These are phyloP conservation scores for Diaporthe ilicicola DNA, from an alignment of 2,329 filamentous ascomycete species.

Conservation along the genomic window DNA sequence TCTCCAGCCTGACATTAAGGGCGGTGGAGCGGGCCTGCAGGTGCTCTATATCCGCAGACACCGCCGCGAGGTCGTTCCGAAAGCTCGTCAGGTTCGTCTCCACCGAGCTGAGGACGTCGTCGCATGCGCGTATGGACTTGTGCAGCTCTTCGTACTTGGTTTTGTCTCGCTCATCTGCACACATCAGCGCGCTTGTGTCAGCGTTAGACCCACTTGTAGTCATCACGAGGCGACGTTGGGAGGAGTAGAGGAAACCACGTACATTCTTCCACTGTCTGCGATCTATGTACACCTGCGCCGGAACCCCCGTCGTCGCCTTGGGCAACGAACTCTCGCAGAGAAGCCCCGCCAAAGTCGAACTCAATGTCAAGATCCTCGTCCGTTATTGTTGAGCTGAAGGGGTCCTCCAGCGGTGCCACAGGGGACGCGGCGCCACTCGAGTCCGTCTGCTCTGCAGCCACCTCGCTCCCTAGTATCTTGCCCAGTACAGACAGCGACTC, in stretches of 20 bases:
- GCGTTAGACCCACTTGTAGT: not conserved
- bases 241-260: constrained; percentile 48
- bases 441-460: constrained; percentile 37
- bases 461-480: constrained; percentile 26
- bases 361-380: constrained; percentile 68
- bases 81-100: constrained; percentile 93
- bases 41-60: constrained; percentile 95
- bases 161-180: constrained; percentile 78
- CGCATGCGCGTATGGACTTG: constrained; percentile 86
- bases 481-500: constrained; percentile 60
- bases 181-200: constrained; percentile 31
- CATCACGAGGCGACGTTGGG: constrained; percentile 17
- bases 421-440: not conserved
- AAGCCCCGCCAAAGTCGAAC: constrained; percentile 82
- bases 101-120: constrained; percentile 91
- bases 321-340: constrained; percentile 74
- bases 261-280: constrained; percentile 78
- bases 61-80: constrained; percentile 88
- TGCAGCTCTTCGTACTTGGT: constrained; percentile 91
- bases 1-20: constrained; percentile 85
- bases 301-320: constrained; percentile 40
- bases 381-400: constrained; percentile 43
- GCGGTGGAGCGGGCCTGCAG: constrained; percentile 86
- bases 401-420: constrained; percentile 22
- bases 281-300: constrained; percentile 51